Evolutionary conservation across 305 asterid genomes (phyloP).

Genomic region (Monarda citriodora): DNA sequence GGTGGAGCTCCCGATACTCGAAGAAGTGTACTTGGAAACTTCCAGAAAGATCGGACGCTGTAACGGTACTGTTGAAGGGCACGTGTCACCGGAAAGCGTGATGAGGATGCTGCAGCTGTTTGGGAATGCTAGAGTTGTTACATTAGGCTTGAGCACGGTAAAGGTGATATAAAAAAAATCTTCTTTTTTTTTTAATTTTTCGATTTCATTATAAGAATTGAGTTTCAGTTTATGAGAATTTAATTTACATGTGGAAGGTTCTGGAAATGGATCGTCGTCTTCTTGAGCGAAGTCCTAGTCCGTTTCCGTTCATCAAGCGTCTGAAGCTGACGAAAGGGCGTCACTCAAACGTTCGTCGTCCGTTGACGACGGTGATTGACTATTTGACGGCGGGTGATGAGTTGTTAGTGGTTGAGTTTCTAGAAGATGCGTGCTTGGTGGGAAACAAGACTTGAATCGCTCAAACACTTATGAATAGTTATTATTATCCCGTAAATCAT

Average conservation of each 20-base stretch:
- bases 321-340: conserved; percentile 13
- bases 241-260: too few relatives aligned
- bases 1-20: conserved; percentile 15
- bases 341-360: too few relatives aligned
- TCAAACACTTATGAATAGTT: too few relatives aligned
- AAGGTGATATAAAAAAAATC: too few relatives aligned
- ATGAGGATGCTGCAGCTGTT: conserved; percentile 20
- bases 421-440: conserved; percentile 11
- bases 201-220: too few relatives aligned
- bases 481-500: too few relatives aligned
- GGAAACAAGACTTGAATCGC: too few relatives aligned
- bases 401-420: conserved; percentile 7
- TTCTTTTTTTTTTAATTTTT: too few relatives aligned
- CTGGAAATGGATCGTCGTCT: conserved; percentile 18
- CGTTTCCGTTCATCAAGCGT: conserved; percentile 17
- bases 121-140: conserved; percentile 21
- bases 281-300: conserved; percentile 19
- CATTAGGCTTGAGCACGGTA: not conserved
- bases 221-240: too few relatives aligned
- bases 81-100: not conserved
- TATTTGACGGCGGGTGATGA: conserved; percentile 15
- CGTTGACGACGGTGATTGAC: conserved; percentile 4
- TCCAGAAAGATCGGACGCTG: not conserved
- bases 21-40: conserved; percentile 6
- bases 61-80: not conserved